Base-by-base conservation (phyloP, 2,329 filamentous ascomycete genomes). In the Tolypocladium paradoxum region DNA sequence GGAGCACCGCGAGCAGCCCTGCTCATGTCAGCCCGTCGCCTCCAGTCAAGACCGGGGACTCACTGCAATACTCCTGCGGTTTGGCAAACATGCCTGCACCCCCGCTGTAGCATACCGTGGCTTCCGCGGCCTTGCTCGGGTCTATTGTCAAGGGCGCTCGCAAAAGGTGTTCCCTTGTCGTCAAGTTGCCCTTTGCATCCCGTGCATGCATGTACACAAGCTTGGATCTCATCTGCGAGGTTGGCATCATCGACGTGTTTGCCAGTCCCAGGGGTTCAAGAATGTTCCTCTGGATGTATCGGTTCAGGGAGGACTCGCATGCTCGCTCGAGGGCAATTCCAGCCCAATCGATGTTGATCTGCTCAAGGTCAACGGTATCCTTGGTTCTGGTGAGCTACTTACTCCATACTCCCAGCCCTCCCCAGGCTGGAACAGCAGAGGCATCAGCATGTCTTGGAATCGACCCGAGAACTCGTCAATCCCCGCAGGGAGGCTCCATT, bases 351-450 rank as follows among this genome's bases (percentile, higher is more conserved):
- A 80, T 68, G 12, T 65, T 64, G 7, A 69, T 68, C 77, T 83
- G 16, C 24, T 34, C 11, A 47, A 12, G 14, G 18, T 36, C 12
- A 56, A 45, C 8, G 8, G 36, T 33, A 27, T 50, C 12, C 12
- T 20, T 16, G 14, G 18, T 20, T 20, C 43, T 33, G n/a, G 8
- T 5, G n/a, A 43, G 34, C 50, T 50, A 66, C 71, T 69, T 64
- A 79, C 75, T 0, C 78, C 77, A 24, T 87, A 86, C 53, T 80
- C 73, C 78, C 81, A 87, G 3, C 70, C 70, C 27, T 76, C 73
- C 0, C 83, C 83, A 0, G 84, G 84, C 57, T 87, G 81, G 57
- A 83, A 81, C 1, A 85, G 63, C 18, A 88, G 64, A 1, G 83
- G 79, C 53, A 67, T 62, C 36, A 74, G 60, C 45, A 84, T 68